Conservation (phyloP, 2,329 filamentous ascomycete genomes). For the Phialocephala sp. region DNA sequence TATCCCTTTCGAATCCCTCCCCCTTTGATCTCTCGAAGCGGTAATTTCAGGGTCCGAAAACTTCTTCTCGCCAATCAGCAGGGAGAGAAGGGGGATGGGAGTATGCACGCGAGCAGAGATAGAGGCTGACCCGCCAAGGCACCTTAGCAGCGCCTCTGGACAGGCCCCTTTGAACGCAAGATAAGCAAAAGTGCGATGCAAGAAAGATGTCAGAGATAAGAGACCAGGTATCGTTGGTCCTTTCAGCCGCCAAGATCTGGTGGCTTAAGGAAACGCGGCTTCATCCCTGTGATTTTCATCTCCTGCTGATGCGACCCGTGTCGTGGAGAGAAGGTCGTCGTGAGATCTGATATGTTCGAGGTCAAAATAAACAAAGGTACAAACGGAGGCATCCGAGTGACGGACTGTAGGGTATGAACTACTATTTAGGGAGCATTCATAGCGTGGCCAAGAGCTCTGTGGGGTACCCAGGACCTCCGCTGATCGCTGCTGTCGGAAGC, state of each 20-base stretch:
- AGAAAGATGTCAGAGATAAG: slow-evolving; percentile 17
- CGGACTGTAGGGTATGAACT: not conserved
- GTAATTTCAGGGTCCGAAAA: slow-evolving; percentile 11
- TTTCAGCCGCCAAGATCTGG: slow-evolving; percentile 18
- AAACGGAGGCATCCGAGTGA: not conserved
- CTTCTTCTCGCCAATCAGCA: not conserved
- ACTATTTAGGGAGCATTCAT: not conserved
- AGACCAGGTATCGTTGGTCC: not conserved
- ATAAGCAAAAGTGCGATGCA: slow-evolving; percentile 6
- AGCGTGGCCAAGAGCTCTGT: not conserved
- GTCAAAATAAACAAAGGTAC: not conserved
- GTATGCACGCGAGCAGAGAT: slow-evolving; percentile 9
- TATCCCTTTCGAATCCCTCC: slow-evolving; percentile 1
- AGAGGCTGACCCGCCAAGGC: slow-evolving; percentile 10
- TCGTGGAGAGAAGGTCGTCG: not conserved
- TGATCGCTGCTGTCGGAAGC: not conserved
- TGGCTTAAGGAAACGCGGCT: slow-evolving; percentile 10
- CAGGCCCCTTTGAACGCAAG: not conserved
- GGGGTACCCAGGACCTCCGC: not conserved
- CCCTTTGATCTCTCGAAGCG: not conserved
- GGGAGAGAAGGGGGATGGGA: not conserved
- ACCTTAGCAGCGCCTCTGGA: not conserved
- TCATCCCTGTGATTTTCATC: not conserved
- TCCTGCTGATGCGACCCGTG: slow-evolving; percentile 5
- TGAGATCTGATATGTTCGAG: not conserved